Evolutionary conservation across 805 yeast genomes (phyloP).

Genomic region (Saccharomycopsis javanensis): DNA sequence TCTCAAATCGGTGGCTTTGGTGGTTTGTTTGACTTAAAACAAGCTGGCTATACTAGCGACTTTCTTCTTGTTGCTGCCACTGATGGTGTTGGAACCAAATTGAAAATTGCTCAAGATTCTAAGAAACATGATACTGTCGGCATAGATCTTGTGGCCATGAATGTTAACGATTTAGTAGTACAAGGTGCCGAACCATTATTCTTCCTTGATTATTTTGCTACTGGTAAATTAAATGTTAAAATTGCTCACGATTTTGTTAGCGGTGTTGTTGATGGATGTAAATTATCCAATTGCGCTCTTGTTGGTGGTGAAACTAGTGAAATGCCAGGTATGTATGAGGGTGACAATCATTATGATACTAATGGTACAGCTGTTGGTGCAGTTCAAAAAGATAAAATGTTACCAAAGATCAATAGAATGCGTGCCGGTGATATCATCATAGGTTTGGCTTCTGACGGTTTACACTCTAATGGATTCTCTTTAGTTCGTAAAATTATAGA

Average conservation of each 20-base stretch:
- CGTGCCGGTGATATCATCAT: constrained; percentile 68
- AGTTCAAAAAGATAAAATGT: constrained; percentile 59
- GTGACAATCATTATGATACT: constrained; percentile 87
- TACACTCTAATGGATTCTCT: constrained; percentile 95
- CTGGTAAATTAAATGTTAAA: constrained; percentile 77
- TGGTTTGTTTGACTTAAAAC: constrained; percentile 83
- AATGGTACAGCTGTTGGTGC: constrained; percentile 99
- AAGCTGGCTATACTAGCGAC: constrained; percentile 73
- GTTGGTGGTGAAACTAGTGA: constrained; percentile 99
- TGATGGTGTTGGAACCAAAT: constrained; percentile 98
- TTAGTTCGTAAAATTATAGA: constrained; percentile 88
- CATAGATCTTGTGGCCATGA: constrained; percentile 97
- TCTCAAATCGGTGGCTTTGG: constrained; percentile 99
- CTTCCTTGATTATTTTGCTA: constrained; percentile 93
- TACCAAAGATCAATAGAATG: constrained; percentile 68
- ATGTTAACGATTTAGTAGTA: constrained; percentile 92
- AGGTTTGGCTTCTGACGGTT: constrained; percentile 86
- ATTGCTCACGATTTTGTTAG: constrained; percentile 81
- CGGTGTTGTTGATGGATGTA: constrained; percentile 97
- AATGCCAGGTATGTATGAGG: constrained; percentile 98
- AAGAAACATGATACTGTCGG: constrained; percentile 95
- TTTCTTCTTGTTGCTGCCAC: constrained; percentile 94
- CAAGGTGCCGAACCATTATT: constrained; percentile 98
- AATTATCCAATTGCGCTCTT: constrained; percentile 89
- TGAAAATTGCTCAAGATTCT: constrained; percentile 85